Base-by-base conservation (phyloP, 345 rosid genomes). In the Schrenkiella parvula region DNA sequence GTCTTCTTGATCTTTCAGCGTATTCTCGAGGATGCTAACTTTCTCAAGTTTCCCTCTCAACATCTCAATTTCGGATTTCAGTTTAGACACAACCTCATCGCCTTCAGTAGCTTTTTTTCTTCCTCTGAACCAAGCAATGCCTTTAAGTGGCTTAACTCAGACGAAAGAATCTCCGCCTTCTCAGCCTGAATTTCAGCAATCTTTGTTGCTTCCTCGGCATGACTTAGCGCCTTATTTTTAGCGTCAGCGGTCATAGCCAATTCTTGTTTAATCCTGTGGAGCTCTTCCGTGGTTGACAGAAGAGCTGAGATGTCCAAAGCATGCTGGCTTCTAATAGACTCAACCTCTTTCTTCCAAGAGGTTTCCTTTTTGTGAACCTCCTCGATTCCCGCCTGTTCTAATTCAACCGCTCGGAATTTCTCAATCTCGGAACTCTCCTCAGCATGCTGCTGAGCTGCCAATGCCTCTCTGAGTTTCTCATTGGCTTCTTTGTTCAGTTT, bases 141-240 rank as follows among this genome's bases (percentile, higher is more conserved):
- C 78, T 85, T 90, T 73, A 93, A 70, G 47, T 72, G 81, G 54
- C 79, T 66, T 76, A 90, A 62, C 58, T 93, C 96, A 51, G 84
- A 80, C 0, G 96, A 85, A 59, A 93, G 97, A 79, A 78, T 56
- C 74, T 90, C 96, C 54, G 75, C 92, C 79, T 90, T 89, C 74
- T 85, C 92, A 2, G 79, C 90, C 65, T 90, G 96, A 66, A 82
- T 84, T 86, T 93, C 98, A 23, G 98, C 97, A 22, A 90, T 86
- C 84, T 86, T 93, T 5, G 97, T 87, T 1, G 96, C 98, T 72
- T 90, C 92, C 71, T 90, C 96, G 2, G 98, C 98, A 75, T 90
- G 93, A 81, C 78, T 82, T 70, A 93, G 62, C 4, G 97, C 98
- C 78, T 93, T 89, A 74, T 89, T 84, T 83, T 93, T 93, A 4